Evolutionary conservation across 345 rosid species (phyloP).

Genomic region (Eucalyptus melliodora): DNA sequence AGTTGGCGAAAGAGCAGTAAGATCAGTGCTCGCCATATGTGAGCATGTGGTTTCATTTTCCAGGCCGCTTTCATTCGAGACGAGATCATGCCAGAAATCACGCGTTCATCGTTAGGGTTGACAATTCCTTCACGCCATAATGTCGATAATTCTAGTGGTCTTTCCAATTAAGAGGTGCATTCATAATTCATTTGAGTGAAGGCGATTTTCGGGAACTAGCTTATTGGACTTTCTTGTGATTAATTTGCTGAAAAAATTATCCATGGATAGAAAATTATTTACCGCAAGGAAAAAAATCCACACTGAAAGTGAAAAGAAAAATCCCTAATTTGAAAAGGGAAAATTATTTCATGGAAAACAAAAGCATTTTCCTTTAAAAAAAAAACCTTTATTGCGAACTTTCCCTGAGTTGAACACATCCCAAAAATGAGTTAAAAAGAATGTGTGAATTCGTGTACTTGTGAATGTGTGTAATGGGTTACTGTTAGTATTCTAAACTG

Average conservation of each 20-base stretch:
- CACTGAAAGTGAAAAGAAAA: neutral
- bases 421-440: neutral
- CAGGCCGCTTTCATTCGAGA: neutral
- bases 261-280: neutral
- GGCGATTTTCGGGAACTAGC: neutral
- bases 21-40: neutral
- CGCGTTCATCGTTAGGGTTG: neutral
- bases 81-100: neutral
- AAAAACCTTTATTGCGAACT: too few relatives aligned
- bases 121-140: neutral
- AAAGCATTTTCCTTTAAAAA: too few relatives aligned
- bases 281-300: too few relatives aligned
- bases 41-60: neutral
- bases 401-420: fast-evolving
- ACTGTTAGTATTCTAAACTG: neutral
- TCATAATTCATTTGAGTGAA: neutral
- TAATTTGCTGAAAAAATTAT: neutral
- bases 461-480: neutral
- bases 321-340: neutral
- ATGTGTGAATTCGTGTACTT: neutral
- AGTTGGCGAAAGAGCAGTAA: neutral
- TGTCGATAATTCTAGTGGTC: neutral
- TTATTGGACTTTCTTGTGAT: neutral
- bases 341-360: neutral
- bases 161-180: neutral